Evolutionary conservation across 305 asterid genomes (phyloP), one percentile per base, ranked within the genome.

Genomic region (Rubia balearica): DNA sequence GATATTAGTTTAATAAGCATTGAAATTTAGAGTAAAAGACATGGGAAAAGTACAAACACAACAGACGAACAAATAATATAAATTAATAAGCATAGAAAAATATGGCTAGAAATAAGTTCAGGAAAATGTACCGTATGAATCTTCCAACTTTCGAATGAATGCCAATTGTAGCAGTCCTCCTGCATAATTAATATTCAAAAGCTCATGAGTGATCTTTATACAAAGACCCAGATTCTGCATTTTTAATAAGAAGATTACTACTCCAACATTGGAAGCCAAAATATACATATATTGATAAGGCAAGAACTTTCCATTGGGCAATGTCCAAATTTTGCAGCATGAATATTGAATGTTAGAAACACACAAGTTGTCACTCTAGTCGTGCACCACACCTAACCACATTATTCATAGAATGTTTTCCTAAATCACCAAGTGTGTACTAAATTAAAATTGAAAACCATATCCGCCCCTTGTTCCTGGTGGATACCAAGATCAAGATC

Each of bases 121-220:
- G 17, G 19, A 76, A 81, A 70, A 80, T 75, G 36, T 85, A 90
- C 96, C 95, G 69, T 82, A 76, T 78, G 95, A 78, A 77, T 90
- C 95, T 80, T 90, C 96, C 87, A 90, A 71, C 84, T 78, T 86
- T 72, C 82, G 71, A 70, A 90, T 90, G 77, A 80, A 86, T 74
- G 91, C 85, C 81, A 90, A 77, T 74, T 90, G 95, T 48, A 84
- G 69, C 77, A 88, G 73, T 69, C 88, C 92, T 73, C 96, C 96
- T 90, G 89, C 81, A 82, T 59, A 73, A 72, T 73, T 40, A 24
- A 63, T 21, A 2, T 66, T 45, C 12, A 53, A 5, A 61, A 45
- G 6, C 14, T 46, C 43, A 49, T 49, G 46, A 57, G 38, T 24
- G 67, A 49, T 41, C 53, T 61, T 65, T 65, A 33, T 46, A 57